These are phyloP conservation scores for Penicillium lagena DNA, from an alignment of 495 filamentous ascomycete genomes.

Conservation along the genomic window DNA sequence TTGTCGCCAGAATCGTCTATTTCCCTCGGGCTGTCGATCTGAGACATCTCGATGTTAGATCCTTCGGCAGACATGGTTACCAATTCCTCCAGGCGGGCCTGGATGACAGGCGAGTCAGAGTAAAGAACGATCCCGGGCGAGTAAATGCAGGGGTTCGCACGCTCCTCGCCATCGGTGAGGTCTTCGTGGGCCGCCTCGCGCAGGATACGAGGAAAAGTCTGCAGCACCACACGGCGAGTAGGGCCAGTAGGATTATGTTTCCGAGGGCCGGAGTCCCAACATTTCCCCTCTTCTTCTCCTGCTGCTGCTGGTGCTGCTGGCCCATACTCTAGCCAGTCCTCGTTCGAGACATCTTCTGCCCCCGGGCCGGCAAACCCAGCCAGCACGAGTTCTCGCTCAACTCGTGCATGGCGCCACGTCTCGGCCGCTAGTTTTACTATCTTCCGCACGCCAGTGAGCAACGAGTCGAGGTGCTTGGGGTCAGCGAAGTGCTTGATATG, in stretches of 20 bases:
- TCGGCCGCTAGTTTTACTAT: constrained; percentile 60
- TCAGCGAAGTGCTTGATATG: constrained; percentile 55
- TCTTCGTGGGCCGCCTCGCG: constrained; percentile 52
- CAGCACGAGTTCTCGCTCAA: constrained; percentile 55
- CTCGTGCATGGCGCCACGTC: constrained; percentile 57
- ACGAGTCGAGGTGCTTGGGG: constrained; percentile 45
- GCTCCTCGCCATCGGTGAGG: constrained; percentile 36
- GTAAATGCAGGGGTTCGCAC: constrained; percentile 39
- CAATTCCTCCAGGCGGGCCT: constrained; percentile 44
- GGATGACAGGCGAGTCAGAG: constrained; percentile 46
- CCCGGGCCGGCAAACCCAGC: constrained; percentile 47
- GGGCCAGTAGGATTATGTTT: constrained; percentile 10
- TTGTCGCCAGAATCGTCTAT: too few relatives aligned
- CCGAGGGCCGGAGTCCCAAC: too few relatives aligned
- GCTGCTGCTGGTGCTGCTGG: too few relatives aligned
- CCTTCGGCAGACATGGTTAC: constrained; percentile 29
- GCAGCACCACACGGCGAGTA: constrained; percentile 39
- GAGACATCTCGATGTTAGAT: too few relatives aligned
- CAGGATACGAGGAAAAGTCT: constrained; percentile 49
- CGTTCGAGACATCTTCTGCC: constrained; percentile 28
- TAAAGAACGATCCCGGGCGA: constrained; percentile 46
- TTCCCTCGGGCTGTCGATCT: too few relatives aligned
- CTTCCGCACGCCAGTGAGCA: constrained; percentile 44
- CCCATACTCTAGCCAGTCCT: constrained; percentile 43
- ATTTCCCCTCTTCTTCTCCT: too few relatives aligned